Percentiles rank a stretch among this genome's conserved stretches.
Evolutionary conservation across 345 rosid genomes (phyloP).

Genomic region (Eucalyptus virginea): DNA sequence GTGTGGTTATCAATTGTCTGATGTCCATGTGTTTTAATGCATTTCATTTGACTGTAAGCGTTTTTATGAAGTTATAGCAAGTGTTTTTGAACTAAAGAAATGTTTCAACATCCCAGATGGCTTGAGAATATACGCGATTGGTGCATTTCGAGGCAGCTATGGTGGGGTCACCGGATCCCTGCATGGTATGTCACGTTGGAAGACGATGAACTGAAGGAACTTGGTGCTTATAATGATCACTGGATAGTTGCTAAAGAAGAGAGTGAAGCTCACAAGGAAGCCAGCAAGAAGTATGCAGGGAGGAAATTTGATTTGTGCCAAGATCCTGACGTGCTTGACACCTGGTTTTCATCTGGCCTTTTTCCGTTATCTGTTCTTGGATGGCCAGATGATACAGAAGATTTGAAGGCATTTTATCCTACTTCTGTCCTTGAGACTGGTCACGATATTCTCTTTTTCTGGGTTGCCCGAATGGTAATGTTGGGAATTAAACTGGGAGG

Average conservation of each 20-base stretch:
- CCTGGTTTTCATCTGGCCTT: slow-evolving; percentile 98
- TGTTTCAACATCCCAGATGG: slow-evolving; percentile 51
- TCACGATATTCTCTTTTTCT: slow-evolving; percentile 89
- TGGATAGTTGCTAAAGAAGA: slow-evolving; percentile 85
- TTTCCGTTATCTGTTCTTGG: slow-evolving; percentile 79
- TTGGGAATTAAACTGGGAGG: slow-evolving; percentile 76
- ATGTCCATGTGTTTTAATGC: neutral
- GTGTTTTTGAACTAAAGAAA: neutral
- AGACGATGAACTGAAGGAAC: slow-evolving; percentile 63
- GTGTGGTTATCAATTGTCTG: neutral
- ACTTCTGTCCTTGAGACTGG: slow-evolving; percentile 95
- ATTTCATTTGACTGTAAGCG: neutral
- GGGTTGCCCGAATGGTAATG: slow-evolving; percentile 99
- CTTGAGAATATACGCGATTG: slow-evolving; percentile 95
- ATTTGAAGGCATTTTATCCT: slow-evolving; percentile 80
- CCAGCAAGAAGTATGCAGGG: slow-evolving; percentile 42
- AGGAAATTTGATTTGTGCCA: slow-evolving; percentile 63
- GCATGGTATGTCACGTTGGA: slow-evolving; percentile 87
- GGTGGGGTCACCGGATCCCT: slow-evolving; percentile 98
- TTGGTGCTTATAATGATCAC: slow-evolving; percentile 71
- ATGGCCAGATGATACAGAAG: slow-evolving; percentile 95
- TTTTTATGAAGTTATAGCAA: neutral
- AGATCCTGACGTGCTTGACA: slow-evolving; percentile 95
- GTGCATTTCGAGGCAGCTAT: slow-evolving; percentile 95
- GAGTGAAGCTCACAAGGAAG: slow-evolving; percentile 52